Conservation (phyloP, 2,329 filamentous ascomycete genomes). For the Penicillium sp. region DNA sequence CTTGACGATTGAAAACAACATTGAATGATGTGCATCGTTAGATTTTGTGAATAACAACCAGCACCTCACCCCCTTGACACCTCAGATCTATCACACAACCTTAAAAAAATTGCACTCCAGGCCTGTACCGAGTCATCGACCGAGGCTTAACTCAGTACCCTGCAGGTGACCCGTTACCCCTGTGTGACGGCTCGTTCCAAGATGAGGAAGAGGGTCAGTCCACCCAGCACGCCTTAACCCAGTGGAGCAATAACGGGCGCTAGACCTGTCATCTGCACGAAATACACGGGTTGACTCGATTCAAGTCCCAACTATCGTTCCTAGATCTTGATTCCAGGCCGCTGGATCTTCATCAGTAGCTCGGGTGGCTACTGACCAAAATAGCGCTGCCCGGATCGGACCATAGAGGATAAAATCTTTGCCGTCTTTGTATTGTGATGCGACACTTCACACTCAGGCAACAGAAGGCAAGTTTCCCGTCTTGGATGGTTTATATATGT, state of each 20-base stretch:
- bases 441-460: background rate
- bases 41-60: background rate
- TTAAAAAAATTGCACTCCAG: background rate
- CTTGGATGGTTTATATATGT: too few relatives aligned
- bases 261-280: constrained; percentile 6
- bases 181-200: background rate
- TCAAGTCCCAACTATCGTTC: constrained; percentile 10
- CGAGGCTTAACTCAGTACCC: background rate
- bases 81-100: constrained; percentile 1
- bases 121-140: background rate
- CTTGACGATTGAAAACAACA: too few relatives aligned
- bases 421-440: background rate
- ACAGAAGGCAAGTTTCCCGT: too few relatives aligned
- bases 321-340: constrained; percentile 9
- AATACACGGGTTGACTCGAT: constrained; percentile 7
- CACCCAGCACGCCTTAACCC: constrained; percentile 9
- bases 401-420: background rate
- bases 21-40: background rate
- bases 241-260: constrained; percentile 7
- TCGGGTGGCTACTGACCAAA: background rate
- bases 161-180: constrained; percentile 11
- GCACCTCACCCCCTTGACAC: background rate
- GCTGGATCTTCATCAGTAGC: constrained; percentile 10
- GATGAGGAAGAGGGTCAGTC: constrained; percentile 8
- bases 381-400: background rate